Conservation (phyloP, 75 land plant genomes). For the Sequoia sempervirens region DNA sequence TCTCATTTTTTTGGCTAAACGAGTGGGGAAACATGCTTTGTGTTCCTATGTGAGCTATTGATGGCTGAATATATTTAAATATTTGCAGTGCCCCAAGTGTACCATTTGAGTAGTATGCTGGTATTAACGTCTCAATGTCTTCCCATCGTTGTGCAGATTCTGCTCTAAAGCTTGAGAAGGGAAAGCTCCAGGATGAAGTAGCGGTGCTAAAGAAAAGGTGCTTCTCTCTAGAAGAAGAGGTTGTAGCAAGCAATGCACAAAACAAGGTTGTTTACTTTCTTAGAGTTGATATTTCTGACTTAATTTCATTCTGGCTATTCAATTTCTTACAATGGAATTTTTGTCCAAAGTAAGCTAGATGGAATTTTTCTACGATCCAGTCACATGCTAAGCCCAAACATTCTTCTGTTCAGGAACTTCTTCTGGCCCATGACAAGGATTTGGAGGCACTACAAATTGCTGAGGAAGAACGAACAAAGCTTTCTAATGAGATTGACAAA, state of each 20-base stretch:
- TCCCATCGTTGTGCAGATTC: constrained; percentile 1
- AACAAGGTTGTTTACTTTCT: constrained; percentile 15
- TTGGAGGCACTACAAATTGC: constrained; percentile 10
- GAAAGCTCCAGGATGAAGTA: constrained; percentile 17
- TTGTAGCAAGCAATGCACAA: constrained; percentile 7
- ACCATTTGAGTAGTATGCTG: neutral
- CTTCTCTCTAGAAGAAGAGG: constrained; percentile 7
- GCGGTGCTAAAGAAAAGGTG: constrained; percentile 12
- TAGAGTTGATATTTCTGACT: neutral
- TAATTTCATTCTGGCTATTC: neutral
- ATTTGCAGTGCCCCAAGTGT: neutral
- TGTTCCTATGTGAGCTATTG: too few relatives aligned
- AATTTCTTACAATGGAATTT: neutral
- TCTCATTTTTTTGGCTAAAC: too few relatives aligned
- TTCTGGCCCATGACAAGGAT: constrained; percentile 17
- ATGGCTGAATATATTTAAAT: too few relatives aligned
- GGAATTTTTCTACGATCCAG: neutral
- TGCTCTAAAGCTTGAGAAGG: constrained; percentile 6
- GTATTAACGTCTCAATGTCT: neutral
- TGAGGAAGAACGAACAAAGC: constrained; percentile 5
- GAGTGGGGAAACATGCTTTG: too few relatives aligned
- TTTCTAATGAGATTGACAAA: constrained; percentile 18
- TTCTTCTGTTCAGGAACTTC: constrained; percentile 13
- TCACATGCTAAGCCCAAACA: neutral
- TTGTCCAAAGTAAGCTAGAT: neutral